Evolutionary conservation across 441 rosid genomes (phyloP).

Genomic region (Rhodomyrtus psidioides): DNA sequence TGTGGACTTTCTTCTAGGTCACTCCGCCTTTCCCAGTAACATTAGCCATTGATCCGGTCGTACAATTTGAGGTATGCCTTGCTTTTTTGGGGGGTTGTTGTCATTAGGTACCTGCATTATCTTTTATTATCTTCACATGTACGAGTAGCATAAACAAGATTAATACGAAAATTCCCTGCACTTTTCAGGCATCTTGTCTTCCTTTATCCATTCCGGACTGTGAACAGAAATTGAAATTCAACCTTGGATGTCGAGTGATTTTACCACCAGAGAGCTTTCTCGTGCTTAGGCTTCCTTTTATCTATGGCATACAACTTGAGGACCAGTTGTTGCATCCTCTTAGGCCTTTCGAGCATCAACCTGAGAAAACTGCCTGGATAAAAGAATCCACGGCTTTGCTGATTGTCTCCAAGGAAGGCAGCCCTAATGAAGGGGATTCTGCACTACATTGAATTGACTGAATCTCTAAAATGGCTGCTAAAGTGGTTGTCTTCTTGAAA

Average conservation of each 20-base stretch:
- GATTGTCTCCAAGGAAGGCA: conserved; percentile 46
- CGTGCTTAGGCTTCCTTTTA: conserved; percentile 62
- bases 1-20: conserved; percentile 43
- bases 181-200: conserved; percentile 54
- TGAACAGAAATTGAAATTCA: conserved; percentile 49
- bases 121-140: not conserved
- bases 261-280: conserved; percentile 86
- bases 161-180: not conserved
- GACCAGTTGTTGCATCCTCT: conserved; percentile 48
- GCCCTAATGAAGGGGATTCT: conserved; percentile 16
- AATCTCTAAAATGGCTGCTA: not conserved
- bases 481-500: not conserved
- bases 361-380: conserved; percentile 82
- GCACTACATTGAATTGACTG: conserved; percentile 15
- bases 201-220: conserved; percentile 34
- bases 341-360: conserved; percentile 50
- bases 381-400: conserved; percentile 50
- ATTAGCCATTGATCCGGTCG: conserved; percentile 54
- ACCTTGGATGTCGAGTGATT: conserved; percentile 59
- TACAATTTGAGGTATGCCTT: conserved; percentile 67
- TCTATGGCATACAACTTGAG: conserved; percentile 60
- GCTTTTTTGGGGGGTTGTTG: not conserved
- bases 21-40: conserved; percentile 68
- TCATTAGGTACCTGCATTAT: not conserved
- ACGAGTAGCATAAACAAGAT: not conserved